Evolutionary conservation across 2,329 filamentous ascomycete species (phyloP).

Genomic region (Colletotrichum magnum): DNA sequence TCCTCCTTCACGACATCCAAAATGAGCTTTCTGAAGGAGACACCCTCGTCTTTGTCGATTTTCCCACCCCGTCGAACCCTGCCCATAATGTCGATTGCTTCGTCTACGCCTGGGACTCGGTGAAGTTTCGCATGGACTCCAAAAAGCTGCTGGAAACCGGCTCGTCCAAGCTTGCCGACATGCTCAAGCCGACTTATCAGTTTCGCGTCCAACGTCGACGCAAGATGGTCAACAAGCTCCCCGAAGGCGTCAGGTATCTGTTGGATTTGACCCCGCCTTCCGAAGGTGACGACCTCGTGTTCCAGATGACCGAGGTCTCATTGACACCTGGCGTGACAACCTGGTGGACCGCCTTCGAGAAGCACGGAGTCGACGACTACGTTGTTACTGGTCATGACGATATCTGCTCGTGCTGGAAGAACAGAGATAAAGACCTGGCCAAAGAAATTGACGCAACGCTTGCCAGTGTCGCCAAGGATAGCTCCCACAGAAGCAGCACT

Average conservation of each 20-base stretch:
- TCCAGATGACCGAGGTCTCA: slow-evolving; percentile 70
- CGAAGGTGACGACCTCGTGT: slow-evolving; percentile 74
- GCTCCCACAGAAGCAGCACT: background rate
- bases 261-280: slow-evolving; percentile 74
- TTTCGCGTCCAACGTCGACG: slow-evolving; percentile 55
- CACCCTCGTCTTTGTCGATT: slow-evolving; percentile 60
- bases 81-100: slow-evolving; percentile 51
- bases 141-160: slow-evolving; percentile 60
- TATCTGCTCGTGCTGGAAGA: slow-evolving; percentile 51
- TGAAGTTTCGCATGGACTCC: slow-evolving; percentile 61
- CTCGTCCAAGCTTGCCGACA: slow-evolving; percentile 62
- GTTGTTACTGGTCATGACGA: slow-evolving; percentile 60
- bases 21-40: slow-evolving; percentile 52
- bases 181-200: slow-evolving; percentile 60
- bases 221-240: slow-evolving; percentile 52
- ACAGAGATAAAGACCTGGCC: background rate
- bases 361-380: slow-evolving; percentile 49
- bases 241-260: slow-evolving; percentile 67
- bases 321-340: slow-evolving; percentile 68
- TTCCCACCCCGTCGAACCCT: slow-evolving; percentile 46
- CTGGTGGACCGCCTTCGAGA: slow-evolving; percentile 63
- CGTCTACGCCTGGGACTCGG: slow-evolving; percentile 50
- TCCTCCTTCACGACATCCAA: slow-evolving; percentile 42
- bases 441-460: background rate
- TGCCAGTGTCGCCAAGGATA: background rate